Evolutionary conservation across 208 protist genomes (phyloP).

Genomic region (Dictyostelium gargantuum): DNA sequence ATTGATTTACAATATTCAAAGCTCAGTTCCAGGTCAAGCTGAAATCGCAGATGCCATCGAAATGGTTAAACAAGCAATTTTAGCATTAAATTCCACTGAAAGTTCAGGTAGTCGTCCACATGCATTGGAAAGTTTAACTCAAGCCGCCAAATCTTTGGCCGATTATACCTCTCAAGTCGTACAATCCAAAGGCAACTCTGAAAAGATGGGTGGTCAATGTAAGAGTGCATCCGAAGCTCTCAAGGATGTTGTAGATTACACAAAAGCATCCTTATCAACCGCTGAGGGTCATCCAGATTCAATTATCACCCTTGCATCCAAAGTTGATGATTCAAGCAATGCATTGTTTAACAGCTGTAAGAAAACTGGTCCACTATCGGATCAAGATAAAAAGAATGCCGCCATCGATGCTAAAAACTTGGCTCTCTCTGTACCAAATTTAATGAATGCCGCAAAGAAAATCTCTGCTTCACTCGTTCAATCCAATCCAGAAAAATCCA

Average conservation of each 20-base stretch:
- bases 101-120: not conserved
- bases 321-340: not conserved
- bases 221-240: conserved; percentile 43
- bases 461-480: not conserved
- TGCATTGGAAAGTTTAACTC: not conserved
- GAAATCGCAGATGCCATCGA: conserved; percentile 53
- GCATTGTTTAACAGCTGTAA: not conserved
- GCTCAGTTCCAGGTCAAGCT: conserved; percentile 37
- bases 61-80: conserved; percentile 23
- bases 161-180: conserved; percentile 37
- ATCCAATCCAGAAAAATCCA: conserved; percentile 9
- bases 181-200: conserved; percentile 34
- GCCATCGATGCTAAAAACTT: conserved; percentile 32
- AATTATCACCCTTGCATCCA: not conserved
- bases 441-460: conserved; percentile 32
- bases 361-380: not conserved
- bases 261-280: not conserved
- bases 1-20: conserved; percentile 16
- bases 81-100: not conserved
- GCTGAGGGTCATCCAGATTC: conserved; percentile 26
- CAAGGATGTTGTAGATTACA: not conserved
- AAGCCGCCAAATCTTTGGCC: conserved; percentile 3
- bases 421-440: conserved; percentile 21
- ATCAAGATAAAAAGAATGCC: conserved; percentile 29
- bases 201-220: conserved; percentile 29